Conservation (phyloP, 768 basidiomycete species). For the Lentinula guzmanii region DNA sequence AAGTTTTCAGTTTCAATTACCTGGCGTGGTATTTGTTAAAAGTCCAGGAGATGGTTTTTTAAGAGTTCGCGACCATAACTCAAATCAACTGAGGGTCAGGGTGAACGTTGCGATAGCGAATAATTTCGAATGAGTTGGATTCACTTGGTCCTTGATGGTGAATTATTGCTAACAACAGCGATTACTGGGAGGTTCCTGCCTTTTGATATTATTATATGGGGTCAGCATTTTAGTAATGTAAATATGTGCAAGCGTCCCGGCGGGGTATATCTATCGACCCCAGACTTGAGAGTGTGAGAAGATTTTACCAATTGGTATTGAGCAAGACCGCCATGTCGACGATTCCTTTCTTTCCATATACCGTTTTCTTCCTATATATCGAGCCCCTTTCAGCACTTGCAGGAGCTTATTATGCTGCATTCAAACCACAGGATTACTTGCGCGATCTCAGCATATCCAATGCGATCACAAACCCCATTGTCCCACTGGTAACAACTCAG, state of each 20-base stretch:
- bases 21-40: background rate
- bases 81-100: too few species aligned
- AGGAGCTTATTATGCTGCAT: conserved; percentile 42
- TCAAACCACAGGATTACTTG: conserved; percentile 32
- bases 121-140: too few species aligned
- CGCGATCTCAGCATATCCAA: conserved; percentile 22
- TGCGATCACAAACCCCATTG: background rate
- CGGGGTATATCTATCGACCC: too few species aligned
- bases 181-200: too few species aligned
- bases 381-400: conserved; percentile 46
- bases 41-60: background rate
- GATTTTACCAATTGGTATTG: background rate
- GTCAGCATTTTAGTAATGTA: too few species aligned
- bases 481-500: conserved; percentile 12
- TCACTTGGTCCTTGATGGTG: too few species aligned
- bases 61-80: too few species aligned
- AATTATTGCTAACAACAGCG: too few species aligned
- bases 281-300: too few species aligned
- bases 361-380: conserved; percentile 43
- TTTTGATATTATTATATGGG: too few species aligned
- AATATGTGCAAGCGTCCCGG: too few species aligned
- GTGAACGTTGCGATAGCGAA: too few species aligned
- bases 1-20: background rate
- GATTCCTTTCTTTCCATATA: conserved; percentile 25
- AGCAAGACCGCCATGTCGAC: background rate